Percentiles rank a stretch among this genome's conserved stretches.
Conservation (phyloP, 768 basidiomycete species). For the Lactarius deliciosus region DNA sequence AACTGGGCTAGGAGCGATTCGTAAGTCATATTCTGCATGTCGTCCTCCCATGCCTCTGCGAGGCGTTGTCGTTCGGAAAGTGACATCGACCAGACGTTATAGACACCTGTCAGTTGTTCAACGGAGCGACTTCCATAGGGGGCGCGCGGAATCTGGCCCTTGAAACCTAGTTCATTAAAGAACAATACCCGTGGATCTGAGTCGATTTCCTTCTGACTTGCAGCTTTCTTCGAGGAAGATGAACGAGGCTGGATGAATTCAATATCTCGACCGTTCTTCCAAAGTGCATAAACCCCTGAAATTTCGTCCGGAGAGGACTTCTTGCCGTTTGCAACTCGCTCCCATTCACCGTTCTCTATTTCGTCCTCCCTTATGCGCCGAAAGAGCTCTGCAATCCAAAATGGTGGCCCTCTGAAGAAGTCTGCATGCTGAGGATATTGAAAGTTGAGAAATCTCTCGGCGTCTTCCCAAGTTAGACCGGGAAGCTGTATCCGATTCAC, state of each 20-base stretch:
- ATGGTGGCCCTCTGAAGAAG: constrained; percentile 44
- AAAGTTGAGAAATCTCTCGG: constrained; percentile 44
- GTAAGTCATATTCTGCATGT: constrained; percentile 39
- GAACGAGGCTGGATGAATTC: constrained; percentile 20
- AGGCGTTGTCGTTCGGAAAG: constrained; percentile 47
- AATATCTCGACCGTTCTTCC: constrained; percentile 24
- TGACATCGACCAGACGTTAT: constrained; percentile 57
- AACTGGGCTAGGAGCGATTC: constrained; percentile 44
- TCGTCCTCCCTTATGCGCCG: constrained; percentile 17
- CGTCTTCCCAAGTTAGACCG: constrained; percentile 31
- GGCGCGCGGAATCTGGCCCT: constrained; percentile 38
- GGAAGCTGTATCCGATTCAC: constrained; percentile 39
- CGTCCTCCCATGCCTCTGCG: constrained; percentile 47
- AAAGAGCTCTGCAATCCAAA: constrained; percentile 25
- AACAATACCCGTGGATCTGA: constrained; percentile 32
- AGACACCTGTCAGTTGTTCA: constrained; percentile 36
- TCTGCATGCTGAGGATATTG: constrained; percentile 51
- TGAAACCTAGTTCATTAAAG: constrained; percentile 41
- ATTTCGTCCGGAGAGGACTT: constrained; percentile 10
- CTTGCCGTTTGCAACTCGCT: neutral
- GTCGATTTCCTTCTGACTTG: neutral
- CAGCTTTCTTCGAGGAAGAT: neutral
- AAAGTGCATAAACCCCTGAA: constrained; percentile 26
- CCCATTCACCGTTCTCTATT: constrained; percentile 24
- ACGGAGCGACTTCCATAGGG: constrained; percentile 42